Conservation (phyloP, 805 yeast species). For the Blastobotrys terrestris region DNA sequence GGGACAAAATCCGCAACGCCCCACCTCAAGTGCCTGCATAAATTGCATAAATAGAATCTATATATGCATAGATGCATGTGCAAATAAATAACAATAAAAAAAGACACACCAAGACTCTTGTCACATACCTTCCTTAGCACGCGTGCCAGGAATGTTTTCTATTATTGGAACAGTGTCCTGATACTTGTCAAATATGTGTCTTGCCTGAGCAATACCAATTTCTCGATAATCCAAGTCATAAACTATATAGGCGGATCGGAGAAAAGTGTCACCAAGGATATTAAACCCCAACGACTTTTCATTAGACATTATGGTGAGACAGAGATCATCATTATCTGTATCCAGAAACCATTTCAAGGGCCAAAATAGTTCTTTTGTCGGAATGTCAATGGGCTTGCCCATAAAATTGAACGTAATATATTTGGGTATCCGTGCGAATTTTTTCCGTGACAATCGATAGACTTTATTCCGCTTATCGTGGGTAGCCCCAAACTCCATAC, state of each 20-base stretch:
- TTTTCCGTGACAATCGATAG: slow-evolving; percentile 37
- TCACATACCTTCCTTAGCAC: neutral
- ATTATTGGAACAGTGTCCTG: slow-evolving; percentile 24
- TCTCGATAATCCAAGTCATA: slow-evolving; percentile 53
- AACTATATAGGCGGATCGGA: slow-evolving; percentile 58
- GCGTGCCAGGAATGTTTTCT: slow-evolving; percentile 16
- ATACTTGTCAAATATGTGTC: slow-evolving; percentile 17
- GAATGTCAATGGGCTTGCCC: slow-evolving; percentile 43
- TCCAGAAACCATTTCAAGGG: slow-evolving; percentile 23
- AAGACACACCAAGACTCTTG: neutral
- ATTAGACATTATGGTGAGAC: slow-evolving; percentile 25
- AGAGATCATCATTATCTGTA: slow-evolving; percentile 21
- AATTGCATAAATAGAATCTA: neutral
- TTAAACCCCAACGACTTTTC: slow-evolving; percentile 22
- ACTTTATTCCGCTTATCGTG: slow-evolving; percentile 36
- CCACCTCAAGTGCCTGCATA: too few relatives aligned
- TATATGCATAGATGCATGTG: neutral
- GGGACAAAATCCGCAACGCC: too few relatives aligned
- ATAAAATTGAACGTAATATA: slow-evolving; percentile 43
- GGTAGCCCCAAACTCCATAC: slow-evolving; percentile 34
- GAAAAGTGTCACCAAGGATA: slow-evolving; percentile 55
- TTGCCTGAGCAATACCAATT: slow-evolving; percentile 51
- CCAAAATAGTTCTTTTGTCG: slow-evolving; percentile 24
- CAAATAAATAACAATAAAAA: neutral
- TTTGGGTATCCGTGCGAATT: slow-evolving; percentile 11